These are phyloP conservation scores for Sarocladiaceae sp. DNA, from an alignment of 2,329 filamentous ascomycete species.

Conservation along the genomic window DNA sequence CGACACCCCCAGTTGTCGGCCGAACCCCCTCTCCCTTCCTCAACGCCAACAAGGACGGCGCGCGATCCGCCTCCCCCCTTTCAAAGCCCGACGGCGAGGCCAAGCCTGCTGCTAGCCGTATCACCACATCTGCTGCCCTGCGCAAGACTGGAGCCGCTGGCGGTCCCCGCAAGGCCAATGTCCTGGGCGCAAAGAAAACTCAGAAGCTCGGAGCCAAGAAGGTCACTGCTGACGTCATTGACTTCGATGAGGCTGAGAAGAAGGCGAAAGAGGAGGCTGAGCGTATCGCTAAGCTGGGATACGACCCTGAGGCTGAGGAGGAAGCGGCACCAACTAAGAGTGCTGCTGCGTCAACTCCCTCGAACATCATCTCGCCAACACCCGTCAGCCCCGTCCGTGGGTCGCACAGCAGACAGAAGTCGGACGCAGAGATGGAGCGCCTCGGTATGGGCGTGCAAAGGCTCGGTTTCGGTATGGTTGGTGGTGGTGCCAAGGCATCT, in stretches of 20 bases:
- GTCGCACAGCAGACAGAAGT: conserved; percentile 53
- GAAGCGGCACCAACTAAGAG: conserved; percentile 33
- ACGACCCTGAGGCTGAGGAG: conserved; percentile 85
- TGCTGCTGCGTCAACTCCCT: conserved; percentile 45
- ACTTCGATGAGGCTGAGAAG: conserved; percentile 96
- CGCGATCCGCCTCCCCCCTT: conserved; percentile 81
- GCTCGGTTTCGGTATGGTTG: conserved; percentile 85
- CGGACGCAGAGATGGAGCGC: conserved; percentile 77
- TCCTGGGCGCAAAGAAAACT: conserved; percentile 80
- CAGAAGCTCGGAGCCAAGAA: conserved; percentile 91
- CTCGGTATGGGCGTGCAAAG: conserved; percentile 84
- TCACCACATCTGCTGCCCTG: conserved; percentile 75
- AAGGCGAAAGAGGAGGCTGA: conserved; percentile 97
- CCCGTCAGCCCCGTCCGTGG: conserved; percentile 67
- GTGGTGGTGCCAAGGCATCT: conserved; percentile 58
- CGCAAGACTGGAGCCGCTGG: conserved; percentile 65
- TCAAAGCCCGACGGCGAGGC: conserved; percentile 75
- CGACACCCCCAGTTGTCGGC: conserved; percentile 75
- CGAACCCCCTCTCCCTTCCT: conserved; percentile 90
- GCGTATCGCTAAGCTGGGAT: conserved; percentile 90
- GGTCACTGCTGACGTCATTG: conserved; percentile 72
- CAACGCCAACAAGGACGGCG: conserved; percentile 56
- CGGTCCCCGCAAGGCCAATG: conserved; percentile 74
- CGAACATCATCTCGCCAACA: conserved; percentile 66
- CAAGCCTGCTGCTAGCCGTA: conserved; percentile 80